Evolutionary conservation across 495 filamentous ascomycete species (phyloP), one percentile per base, ranked within the genome.

Genomic region (Lepraria neglecta): DNA sequence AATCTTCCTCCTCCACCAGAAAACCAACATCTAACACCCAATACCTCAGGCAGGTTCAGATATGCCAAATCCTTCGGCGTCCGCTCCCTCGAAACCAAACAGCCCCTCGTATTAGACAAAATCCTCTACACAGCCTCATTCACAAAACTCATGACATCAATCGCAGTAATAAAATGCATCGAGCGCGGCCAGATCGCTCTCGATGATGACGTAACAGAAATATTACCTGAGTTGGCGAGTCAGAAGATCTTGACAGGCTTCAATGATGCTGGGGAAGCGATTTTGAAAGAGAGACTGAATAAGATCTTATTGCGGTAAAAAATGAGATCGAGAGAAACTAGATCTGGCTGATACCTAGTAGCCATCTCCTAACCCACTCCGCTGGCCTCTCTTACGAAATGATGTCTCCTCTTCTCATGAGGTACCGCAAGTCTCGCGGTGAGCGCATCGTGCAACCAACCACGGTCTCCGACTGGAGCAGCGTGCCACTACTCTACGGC

Each of bases 141-240:
- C 68, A 67, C 67, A 59, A 69, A 74, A 58, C 47, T 79, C 5
- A 70, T 80, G 43, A 76, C 77, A 19, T 70, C 72, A 24, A 69
- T 83, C 27, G 71, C 75, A 10, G 72, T 68, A 3, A 66, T 84
- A 11, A 74, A 79, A 67, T 80, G 77, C 63, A 75, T 84, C 17
- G 78, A 82, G 15, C 69, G 74, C 11, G 75, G 74, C 3, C 68
- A 73, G 0, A 52, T 84, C 6, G 66, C 65, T 3, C 67, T 84
- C 1, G 71, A 74, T 31, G 70, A 68, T 9, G 73, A 79, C 38
- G 58, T 81, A 0, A 69, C 72, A 3, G n/a, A 40, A 3, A 56
- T 75, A 27, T 62, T 73, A 6, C 78, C 79, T 0, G 77, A 79
- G 19, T 68, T 81, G 2, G 66, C 69, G 9, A 64, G 48, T 27